phyloP scores from a whole-genome alignment of 805 yeast genomes.

The Zygoascus flipseniorum region DNA sequence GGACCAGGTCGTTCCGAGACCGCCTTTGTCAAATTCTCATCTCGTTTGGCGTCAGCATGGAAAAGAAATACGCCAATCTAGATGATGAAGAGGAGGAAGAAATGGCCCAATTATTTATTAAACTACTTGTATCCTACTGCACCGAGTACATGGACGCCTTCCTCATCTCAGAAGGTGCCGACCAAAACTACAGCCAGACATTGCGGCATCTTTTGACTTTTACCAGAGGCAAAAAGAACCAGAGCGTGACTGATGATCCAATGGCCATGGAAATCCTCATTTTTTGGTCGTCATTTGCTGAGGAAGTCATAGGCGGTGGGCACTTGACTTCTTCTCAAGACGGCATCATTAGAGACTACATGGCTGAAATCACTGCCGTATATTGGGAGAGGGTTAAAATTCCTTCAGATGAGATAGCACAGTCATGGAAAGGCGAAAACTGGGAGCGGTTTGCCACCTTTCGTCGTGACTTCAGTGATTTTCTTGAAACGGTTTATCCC shows the following conservation, averaged over 20 bases:
- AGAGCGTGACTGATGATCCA: constrained; percentile 23
- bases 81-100: constrained; percentile 8
- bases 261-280: constrained; percentile 24
- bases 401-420: constrained; percentile 5
- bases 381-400: constrained; percentile 64
- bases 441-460: constrained; percentile 56
- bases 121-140: constrained; percentile 7
- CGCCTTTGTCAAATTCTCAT: constrained; percentile 4
- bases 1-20: constrained; percentile 11
- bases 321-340: constrained; percentile 16
- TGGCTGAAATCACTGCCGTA: constrained; percentile 45
- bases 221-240: constrained; percentile 9
- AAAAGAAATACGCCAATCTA: not conserved
- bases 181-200: not conserved
- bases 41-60: not conserved
- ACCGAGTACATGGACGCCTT: constrained; percentile 1
- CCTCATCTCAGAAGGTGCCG: not conserved
- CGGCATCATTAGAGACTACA: not conserved
- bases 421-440: constrained; percentile 27
- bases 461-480: constrained; percentile 68
- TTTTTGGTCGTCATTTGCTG: constrained; percentile 29
- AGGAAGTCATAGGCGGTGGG: constrained; percentile 26
- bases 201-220: constrained; percentile 7
- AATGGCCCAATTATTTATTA: constrained; percentile 9
- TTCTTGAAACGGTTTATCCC: constrained; percentile 63